Percentiles rank a stretch among this genome's conserved stretches.
These are phyloP conservation scores for Leccinum griseonigrum DNA, from an alignment of 1,284 basidiomycete species.

Conservation along the genomic window DNA sequence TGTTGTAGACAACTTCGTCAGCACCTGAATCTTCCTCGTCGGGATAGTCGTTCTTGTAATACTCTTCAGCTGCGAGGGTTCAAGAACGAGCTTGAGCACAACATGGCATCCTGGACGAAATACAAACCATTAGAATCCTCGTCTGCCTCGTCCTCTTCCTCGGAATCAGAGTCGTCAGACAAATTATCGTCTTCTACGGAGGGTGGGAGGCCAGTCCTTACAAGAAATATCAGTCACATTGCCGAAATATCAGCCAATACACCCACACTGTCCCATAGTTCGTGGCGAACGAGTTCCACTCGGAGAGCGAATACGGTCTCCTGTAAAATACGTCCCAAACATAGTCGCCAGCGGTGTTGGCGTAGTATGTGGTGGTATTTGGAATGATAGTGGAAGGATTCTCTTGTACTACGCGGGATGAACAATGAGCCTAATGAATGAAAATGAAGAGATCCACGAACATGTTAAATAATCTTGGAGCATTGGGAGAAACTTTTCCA, in stretches of 20 bases:
- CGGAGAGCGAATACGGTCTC: slow-evolving; percentile 52
- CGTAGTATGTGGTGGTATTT: background rate
- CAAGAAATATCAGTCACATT: slow-evolving; percentile 6
- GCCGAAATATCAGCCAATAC: background rate
- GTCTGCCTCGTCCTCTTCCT: slow-evolving; percentile 71
- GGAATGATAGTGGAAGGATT: background rate
- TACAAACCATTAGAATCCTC: slow-evolving; percentile 75
- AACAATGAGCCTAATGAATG: slow-evolving; percentile 5
- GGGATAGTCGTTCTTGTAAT: slow-evolving; percentile 79
- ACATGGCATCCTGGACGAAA: background rate
- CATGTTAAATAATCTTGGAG: slow-evolving; percentile 68
- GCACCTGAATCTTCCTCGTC: slow-evolving; percentile 58
- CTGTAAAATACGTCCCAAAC: slow-evolving; percentile 81
- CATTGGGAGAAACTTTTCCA: slow-evolving; percentile 72
- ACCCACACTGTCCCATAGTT: slow-evolving; percentile 69
- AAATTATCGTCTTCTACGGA: slow-evolving; percentile 44
- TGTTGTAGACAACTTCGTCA: slow-evolving; percentile 40
- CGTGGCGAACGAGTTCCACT: slow-evolving; percentile 50
- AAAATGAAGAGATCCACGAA: slow-evolving; percentile 29
- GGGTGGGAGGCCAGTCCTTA: slow-evolving; percentile 63
- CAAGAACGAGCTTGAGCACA: background rate
- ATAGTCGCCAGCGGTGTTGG: slow-evolving; percentile 48
- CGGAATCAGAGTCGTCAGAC: slow-evolving; percentile 55
- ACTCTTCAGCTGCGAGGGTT: slow-evolving; percentile 62
- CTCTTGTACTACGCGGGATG: slow-evolving; percentile 24